phyloP scores from a whole-genome alignment of 1,139 yeast species.

The Eremothecium gossypii region DNA sequence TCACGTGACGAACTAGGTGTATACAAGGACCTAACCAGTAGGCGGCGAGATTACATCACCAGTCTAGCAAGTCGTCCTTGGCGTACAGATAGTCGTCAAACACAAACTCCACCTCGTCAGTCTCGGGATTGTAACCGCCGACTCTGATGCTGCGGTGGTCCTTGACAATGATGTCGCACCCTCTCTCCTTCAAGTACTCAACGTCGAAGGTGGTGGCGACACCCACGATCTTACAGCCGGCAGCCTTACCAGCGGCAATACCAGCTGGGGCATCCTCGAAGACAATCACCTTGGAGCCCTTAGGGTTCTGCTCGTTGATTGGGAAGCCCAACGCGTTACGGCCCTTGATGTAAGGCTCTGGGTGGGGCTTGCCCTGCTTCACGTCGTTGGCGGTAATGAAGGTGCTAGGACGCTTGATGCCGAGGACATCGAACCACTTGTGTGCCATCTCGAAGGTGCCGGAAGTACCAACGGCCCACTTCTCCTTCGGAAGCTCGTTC shows the following conservation, averaged over 20 bases:
- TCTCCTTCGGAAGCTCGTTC: conserved; percentile 34
- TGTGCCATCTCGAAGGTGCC: conserved; percentile 72
- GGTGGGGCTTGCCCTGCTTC: conserved; percentile 72
- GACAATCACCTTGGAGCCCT: conserved; percentile 45
- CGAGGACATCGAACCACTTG: conserved; percentile 65
- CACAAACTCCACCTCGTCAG: conserved; percentile 30
- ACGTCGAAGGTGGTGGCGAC: conserved; percentile 73
- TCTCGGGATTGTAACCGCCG: conserved; percentile 28
- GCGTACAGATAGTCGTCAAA: conserved; percentile 32
- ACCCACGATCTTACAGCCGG: conserved; percentile 78
- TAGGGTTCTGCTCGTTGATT: conserved; percentile 31
- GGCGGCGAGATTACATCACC: conserved; percentile 15
- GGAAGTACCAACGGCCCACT: conserved; percentile 81
- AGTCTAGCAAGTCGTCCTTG: conserved; percentile 29
- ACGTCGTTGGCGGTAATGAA: conserved; percentile 79
- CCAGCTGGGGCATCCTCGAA: conserved; percentile 90
- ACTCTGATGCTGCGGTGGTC: conserved; percentile 48
- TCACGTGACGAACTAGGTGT: no score
- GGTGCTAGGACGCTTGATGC: conserved; percentile 53
- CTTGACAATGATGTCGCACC: conserved; percentile 73
- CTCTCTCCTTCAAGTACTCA: conserved; percentile 58
- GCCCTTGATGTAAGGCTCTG: conserved; percentile 67
- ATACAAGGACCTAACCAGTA: no score
- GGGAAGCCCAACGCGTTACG: conserved; percentile 50
- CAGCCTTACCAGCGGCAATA: conserved; percentile 72